Base-by-base conservation (phyloP, 495 filamentous ascomycete genomes). In the Penicillium chermesinum region DNA sequence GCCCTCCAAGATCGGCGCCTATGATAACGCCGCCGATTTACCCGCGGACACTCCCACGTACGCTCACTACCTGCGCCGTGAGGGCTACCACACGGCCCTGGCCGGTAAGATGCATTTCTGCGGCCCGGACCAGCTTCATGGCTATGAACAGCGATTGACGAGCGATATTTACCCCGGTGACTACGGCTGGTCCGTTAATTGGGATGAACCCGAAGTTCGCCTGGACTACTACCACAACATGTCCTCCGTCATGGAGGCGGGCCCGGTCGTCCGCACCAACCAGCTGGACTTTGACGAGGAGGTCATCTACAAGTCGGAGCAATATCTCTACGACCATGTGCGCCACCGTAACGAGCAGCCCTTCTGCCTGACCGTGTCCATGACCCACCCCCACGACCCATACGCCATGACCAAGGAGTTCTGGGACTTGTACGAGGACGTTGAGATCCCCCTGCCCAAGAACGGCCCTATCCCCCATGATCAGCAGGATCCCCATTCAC, bases 71-170 rank as follows among this genome's bases (percentile, higher is more conserved):
- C 72, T 95, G 36, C 86, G 89, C n/a, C 72, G 75, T 13, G 79
- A 85, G 58, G 87, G 86, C 37, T 95, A 95, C 58, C 84, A 94
- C 67, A 93, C 89, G n/a, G 84, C 82, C 3, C 69, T 95, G 52
- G 87, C 89, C 0, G 89, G 89, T 44, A 95, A 95, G 75, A 95
- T 95, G 89, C 89, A 95, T 63, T 95, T 95, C 65, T 87, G 90
- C 47, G 89, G 89, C 38, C 74, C 75, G 1, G 89, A 95, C 58
- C 89, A 95, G 69, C 74, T 94, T 43, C 89, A 95, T 65, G 89
- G 89, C 25, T 95, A 89, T 57, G 89, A 95, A 70, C 82, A 85
- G 56, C 78, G 89, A 44, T 73, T 95, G 54, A 95, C 89, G n/a
- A 84, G 80, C 49, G 89, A 95, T 63, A 94, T 95, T 57, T 95